Evolutionary conservation across 306 rosid species (phyloP), one percentile per base, ranked within the genome.

Genomic region (Inga oerstediana): DNA sequence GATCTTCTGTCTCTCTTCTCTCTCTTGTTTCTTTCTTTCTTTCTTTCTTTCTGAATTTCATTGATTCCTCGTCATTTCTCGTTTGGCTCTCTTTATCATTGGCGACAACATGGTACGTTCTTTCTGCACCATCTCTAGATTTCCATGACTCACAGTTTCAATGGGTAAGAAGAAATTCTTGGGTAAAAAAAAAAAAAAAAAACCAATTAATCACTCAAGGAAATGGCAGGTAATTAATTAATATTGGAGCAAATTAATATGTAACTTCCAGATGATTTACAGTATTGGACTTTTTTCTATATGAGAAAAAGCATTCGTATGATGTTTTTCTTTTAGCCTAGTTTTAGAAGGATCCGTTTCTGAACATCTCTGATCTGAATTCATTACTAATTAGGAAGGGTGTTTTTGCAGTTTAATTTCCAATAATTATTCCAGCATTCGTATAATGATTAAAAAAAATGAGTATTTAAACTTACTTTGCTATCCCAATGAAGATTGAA

Each of bases 41-140:
- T 20, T 81, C 76, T 74, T 56, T 65, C 77, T 67, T 77, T 76
- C 81, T 76, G 80, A 68, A 77, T 83, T 76, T 77, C 86, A 68
- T 14, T 48, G 54, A 12, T 84, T 89, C 89, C 73, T 84, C 82
- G 41, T 82, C 91, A 44, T 84, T 86, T 85, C 66, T 70, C 74
- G 37, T 48, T 44, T 67, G 46, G 74, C 34, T 32, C 74, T 72
- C 82, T 72, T 81, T 46, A 84, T 52, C 78, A 64, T 75, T 34
- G 37, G 30, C 46, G 48, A 58, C 88, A 89, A 81, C 85, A 92
- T 92, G 97, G 94, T 92, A 92, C 12, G 85, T 78, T 74, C n/a
- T 48, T 74, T 70, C 19, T 27, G 20, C 75, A 34, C 17, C n/a
- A 52, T 80, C 80, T 78, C 41, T 34, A 13, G 20, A 14, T 24